phyloP scores from a whole-genome alignment of 106 monocot genomes.

The Phalaenopsis equestris region DNA sequence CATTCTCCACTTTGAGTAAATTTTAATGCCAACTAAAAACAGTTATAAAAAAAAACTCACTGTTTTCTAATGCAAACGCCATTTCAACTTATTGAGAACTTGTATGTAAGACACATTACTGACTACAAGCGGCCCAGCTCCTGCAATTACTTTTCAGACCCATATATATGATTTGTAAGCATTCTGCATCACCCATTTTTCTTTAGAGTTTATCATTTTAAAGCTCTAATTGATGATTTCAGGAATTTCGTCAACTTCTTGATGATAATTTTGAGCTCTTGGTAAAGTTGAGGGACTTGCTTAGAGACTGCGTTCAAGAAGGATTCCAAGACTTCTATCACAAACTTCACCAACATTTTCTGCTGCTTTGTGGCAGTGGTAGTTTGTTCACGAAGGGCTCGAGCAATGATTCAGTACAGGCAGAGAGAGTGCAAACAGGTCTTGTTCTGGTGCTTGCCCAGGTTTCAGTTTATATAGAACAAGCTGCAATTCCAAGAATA shows the following conservation, averaged over 20 bases:
- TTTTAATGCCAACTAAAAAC: background rate
- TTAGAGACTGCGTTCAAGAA: slow-evolving; percentile 93
- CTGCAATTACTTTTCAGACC: background rate
- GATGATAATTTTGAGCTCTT: slow-evolving; percentile 64
- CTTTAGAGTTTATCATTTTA: background rate
- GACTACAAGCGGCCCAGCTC: background rate
- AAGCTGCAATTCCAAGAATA: slow-evolving; percentile 89
- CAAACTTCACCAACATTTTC: slow-evolving; percentile 54
- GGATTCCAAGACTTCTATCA: slow-evolving; percentile 92
- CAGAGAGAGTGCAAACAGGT: slow-evolving; percentile 66
- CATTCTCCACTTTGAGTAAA: no score
- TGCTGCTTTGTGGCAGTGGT: slow-evolving; percentile 60
- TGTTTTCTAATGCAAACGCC: background rate
- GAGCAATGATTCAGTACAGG: slow-evolving; percentile 22
- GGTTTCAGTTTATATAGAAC: slow-evolving; percentile 81
- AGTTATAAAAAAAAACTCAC: background rate
- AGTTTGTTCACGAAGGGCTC: slow-evolving; percentile 20
- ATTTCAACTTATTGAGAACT: background rate
- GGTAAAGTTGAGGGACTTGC: slow-evolving; percentile 59
- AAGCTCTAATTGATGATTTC: slow-evolving; percentile 1
- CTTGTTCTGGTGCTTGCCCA: slow-evolving; percentile 81
- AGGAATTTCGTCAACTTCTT: slow-evolving; percentile 82
- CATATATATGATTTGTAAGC: background rate
- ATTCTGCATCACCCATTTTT: background rate
- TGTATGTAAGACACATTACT: background rate